phyloP scores from a whole-genome alignment of 163 green algal genomes.

The Trebouxiophyceae sp. region DNA sequence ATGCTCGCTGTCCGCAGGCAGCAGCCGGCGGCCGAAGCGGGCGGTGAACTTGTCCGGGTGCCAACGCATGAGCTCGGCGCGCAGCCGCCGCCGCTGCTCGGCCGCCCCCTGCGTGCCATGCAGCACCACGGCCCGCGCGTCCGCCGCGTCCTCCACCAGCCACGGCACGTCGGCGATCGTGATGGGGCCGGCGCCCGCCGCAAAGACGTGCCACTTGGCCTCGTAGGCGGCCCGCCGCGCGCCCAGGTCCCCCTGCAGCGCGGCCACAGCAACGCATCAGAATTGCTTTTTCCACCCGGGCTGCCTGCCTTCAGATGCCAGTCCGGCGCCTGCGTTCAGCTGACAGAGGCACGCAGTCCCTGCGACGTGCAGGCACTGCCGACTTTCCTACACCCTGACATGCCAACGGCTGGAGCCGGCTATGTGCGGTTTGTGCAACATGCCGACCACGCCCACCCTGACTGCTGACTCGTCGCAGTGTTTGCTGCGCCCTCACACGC shows the following conservation, averaged over 20 bases:
- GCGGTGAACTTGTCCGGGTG: conserved; percentile 69
- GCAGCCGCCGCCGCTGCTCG: conserved; percentile 39
- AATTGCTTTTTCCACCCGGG: too few relatives aligned
- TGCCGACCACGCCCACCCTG: too few relatives aligned
- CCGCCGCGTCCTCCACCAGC: conserved; percentile 20
- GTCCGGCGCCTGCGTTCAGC: too few relatives aligned
- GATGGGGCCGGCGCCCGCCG: conserved; percentile 4
- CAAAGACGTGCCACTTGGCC: conserved; percentile 33
- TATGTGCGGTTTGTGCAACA: too few relatives aligned
- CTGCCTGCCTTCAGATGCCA: too few relatives aligned
- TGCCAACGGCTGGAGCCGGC: too few relatives aligned
- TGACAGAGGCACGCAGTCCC: too few relatives aligned
- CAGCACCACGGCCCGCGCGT: conserved; percentile 34
- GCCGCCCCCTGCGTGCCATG: conserved; percentile 16
- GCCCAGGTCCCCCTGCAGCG: conserved; percentile 23
- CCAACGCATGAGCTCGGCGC: conserved; percentile 60
- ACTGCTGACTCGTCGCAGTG: too few relatives aligned
- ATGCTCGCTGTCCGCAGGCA: conserved; percentile 13
- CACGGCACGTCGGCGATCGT: conserved; percentile 26
- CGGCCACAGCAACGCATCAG: too few relatives aligned
- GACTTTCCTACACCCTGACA: too few relatives aligned
- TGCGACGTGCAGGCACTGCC: too few relatives aligned
- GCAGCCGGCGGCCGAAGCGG: conserved; percentile 33
- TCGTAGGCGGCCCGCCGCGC: conserved; percentile 28
- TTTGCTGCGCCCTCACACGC: too few relatives aligned